A percentile compares a stretch with the other conserved stretches of the same genome.
These are phyloP conservation scores for Fraxinus albicans DNA, from an alignment of 305 asterid species.

Conservation along the genomic window DNA sequence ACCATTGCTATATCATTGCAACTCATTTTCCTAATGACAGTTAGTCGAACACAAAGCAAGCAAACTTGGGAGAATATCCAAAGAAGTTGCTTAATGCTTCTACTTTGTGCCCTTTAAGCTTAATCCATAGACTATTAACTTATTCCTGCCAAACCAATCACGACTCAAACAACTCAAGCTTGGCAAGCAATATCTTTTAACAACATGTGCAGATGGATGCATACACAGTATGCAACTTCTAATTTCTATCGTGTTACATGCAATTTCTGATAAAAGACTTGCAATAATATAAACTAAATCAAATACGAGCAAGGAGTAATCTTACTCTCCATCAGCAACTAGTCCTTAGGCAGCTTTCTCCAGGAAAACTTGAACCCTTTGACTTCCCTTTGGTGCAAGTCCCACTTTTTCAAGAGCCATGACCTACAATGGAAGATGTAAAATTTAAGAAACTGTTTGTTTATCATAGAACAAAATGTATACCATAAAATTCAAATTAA, in stretches of 20 bases:
- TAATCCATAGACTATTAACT: no score
- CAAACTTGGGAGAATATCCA: no score
- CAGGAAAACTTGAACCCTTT: conserved; percentile 89
- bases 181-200: no score
- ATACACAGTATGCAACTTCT: not conserved
- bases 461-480: not conserved
- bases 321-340: conserved; percentile 87
- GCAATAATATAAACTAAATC: not conserved
- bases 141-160: no score
- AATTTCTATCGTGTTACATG: no score
- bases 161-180: no score
- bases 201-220: not conserved
- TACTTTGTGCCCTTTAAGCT: not conserved
- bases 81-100: not conserved
- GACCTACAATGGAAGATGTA: conserved; percentile 44
- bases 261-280: no score
- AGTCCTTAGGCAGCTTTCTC: conserved; percentile 99
- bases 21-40: not conserved
- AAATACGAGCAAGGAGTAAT: not conserved
- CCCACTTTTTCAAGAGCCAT: conserved; percentile 68
- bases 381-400: conserved; percentile 85
- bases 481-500: not conserved
- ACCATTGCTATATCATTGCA: no score
- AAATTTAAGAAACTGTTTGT: not conserved
- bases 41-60: not conserved